Evolutionary conservation across 345 rosid genomes (phyloP).

Genomic region (Sisymbrium irio): DNA sequence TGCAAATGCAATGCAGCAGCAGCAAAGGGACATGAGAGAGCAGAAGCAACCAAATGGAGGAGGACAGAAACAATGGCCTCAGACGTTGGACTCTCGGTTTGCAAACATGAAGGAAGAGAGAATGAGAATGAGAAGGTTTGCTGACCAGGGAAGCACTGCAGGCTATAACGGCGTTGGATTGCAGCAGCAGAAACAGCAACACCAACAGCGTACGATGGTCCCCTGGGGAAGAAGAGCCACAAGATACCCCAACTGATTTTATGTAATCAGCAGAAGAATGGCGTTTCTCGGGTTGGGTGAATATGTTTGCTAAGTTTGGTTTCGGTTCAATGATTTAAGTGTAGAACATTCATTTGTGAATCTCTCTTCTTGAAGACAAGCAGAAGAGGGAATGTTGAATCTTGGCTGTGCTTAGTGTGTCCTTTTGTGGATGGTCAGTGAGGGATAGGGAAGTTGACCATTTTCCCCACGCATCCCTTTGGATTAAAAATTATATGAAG

Average conservation of each 20-base stretch:
- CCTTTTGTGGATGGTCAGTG: neutral
- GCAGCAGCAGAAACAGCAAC: neutral
- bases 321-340: neutral
- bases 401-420: neutral
- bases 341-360: neutral
- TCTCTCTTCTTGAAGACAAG: neutral
- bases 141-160: constrained; percentile 32
- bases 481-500: neutral
- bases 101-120: constrained; percentile 86
- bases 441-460: neutral
- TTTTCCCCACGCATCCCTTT: neutral
- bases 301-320: constrained; percentile 16
- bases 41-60: constrained; percentile 28
- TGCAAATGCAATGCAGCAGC: constrained; percentile 23
- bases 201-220: constrained; percentile 30
- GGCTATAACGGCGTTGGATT: constrained; percentile 34
- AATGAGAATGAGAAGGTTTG: constrained; percentile 27
- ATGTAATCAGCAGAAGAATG: neutral
- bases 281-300: neutral
- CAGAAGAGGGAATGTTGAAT: neutral
- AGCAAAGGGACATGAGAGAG: constrained; percentile 29
- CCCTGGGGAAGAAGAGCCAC: constrained; percentile 57
- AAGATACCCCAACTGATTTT: constrained; percentile 42
- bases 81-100: constrained; percentile 77
- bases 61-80: constrained; percentile 51